Conservation (phyloP, 768 basidiomycete genomes). For the Dacryopinax spathularia region DNA sequence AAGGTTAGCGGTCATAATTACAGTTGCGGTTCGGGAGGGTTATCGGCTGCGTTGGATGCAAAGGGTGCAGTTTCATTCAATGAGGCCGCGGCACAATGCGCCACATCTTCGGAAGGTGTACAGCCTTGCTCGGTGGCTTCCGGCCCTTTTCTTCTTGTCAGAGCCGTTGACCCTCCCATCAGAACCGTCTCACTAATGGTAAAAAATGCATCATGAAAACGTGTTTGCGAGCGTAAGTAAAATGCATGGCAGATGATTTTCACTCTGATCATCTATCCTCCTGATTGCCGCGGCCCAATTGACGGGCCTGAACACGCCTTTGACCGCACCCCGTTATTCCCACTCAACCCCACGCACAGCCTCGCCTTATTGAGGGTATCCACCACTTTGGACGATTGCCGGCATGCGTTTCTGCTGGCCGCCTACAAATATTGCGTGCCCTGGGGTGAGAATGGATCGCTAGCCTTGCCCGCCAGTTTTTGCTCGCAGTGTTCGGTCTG, state of each 20-base stretch:
- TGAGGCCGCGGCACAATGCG: constrained; percentile 1
- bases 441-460: not conserved
- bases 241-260: not conserved
- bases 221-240: not conserved
- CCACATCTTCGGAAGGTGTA: not conserved
- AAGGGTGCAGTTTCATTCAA: not conserved
- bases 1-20: not conserved
- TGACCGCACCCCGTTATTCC: not conserved
- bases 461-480: not conserved
- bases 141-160: not conserved
- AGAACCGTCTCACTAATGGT: not conserved
- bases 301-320: not conserved
- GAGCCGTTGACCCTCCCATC: not conserved
- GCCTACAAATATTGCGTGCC: constrained; percentile 3
- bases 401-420: not conserved
- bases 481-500: not conserved
- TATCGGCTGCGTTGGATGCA: not conserved
- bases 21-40: not conserved
- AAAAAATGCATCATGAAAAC: constrained; percentile 3
- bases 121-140: constrained; percentile 1
- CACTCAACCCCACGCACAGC: constrained; percentile 2
- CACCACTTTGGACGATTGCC: not conserved
- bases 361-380: not conserved
- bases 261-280: not conserved
- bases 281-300: constrained; percentile 2